Percentiles rank a stretch among this genome's conserved stretches.
These are phyloP conservation scores for Paraglomus brasilianum DNA, from an alignment of 192 early-diverging fungal species.

Conservation along the genomic window DNA sequence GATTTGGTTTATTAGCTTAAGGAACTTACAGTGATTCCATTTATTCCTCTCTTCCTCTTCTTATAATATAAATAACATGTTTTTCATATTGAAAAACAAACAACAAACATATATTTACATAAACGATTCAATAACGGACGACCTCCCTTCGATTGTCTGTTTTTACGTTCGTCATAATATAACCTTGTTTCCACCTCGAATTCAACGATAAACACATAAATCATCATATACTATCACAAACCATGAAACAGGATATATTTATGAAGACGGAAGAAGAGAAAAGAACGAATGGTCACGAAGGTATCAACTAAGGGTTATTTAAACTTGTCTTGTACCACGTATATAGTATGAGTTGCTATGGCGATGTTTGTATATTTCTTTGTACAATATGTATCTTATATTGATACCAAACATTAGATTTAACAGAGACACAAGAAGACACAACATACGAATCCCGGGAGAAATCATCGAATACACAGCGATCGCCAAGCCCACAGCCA, in stretches of 20 bases:
- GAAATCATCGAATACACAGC: slow-evolving; percentile 14
- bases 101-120: background rate
- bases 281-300: background rate
- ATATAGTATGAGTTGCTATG: background rate
- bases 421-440: background rate
- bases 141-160: background rate
- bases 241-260: slow-evolving; percentile 17
- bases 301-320: background rate
- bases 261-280: slow-evolving; percentile 9
- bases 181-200: slow-evolving; percentile 9
- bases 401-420: background rate
- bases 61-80: background rate
- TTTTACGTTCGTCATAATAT: slow-evolving; percentile 8
- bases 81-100: background rate
- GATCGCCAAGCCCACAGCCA: slow-evolving; percentile 4
- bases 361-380: background rate
- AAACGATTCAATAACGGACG: background rate
- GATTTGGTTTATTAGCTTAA: background rate
- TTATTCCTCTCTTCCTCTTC: background rate
- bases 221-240: slow-evolving; percentile 5
- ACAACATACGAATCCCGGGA: slow-evolving; percentile 19
- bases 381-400: background rate
- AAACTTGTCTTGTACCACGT: background rate
- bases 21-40: slow-evolving; percentile 17
- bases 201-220: slow-evolving; percentile 12